A percentile compares a stretch with the other conserved stretches of the same genome.
Evolutionary conservation across 2,329 filamentous ascomycete genomes (phyloP).

Genomic region (Sclerotinia glacialis): DNA sequence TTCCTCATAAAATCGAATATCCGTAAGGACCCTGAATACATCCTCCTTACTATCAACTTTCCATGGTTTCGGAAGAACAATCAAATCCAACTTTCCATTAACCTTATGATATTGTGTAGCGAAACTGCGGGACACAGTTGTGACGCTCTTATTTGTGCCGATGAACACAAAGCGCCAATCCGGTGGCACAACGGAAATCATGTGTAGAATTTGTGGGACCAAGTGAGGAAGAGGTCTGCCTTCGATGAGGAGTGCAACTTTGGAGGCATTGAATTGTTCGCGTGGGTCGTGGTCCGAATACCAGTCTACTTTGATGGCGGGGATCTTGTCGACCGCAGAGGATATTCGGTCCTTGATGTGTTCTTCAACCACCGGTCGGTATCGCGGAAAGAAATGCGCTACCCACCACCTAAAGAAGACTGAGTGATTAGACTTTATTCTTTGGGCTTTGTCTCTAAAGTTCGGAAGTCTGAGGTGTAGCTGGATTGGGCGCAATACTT

Average conservation of each 20-base stretch:
- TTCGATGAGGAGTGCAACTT: slow-evolving; percentile 55
- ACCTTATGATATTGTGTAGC: slow-evolving; percentile 50
- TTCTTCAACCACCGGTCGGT: slow-evolving; percentile 45
- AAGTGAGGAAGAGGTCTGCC: slow-evolving; percentile 50
- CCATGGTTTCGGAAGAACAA: slow-evolving; percentile 25
- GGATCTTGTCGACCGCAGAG: slow-evolving; percentile 35
- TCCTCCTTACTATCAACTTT: slow-evolving; percentile 45
- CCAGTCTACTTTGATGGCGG: slow-evolving; percentile 38
- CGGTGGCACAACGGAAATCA: slow-evolving; percentile 55
- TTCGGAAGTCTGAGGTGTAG: no score
- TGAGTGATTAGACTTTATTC: background rate
- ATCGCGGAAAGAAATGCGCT: slow-evolving; percentile 46
- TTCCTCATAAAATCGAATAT: slow-evolving; percentile 48
- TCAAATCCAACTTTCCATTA: slow-evolving; percentile 44
- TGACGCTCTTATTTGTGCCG: slow-evolving; percentile 46
- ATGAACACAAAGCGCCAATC: slow-evolving; percentile 59
- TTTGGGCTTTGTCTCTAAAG: background rate
- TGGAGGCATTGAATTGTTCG: slow-evolving; percentile 43
- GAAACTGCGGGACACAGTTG: slow-evolving; percentile 46
- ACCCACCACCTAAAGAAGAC: slow-evolving; percentile 46
- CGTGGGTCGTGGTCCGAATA: slow-evolving; percentile 32
- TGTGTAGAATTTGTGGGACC: slow-evolving; percentile 54
- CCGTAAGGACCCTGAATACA: slow-evolving; percentile 53
- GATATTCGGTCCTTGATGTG: slow-evolving; percentile 34
- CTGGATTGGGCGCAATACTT: slow-evolving; percentile 22